These are phyloP conservation scores for Daedaleopsis sinensis DNA, from an alignment of 768 basidiomycete genomes.

Conservation along the genomic window DNA sequence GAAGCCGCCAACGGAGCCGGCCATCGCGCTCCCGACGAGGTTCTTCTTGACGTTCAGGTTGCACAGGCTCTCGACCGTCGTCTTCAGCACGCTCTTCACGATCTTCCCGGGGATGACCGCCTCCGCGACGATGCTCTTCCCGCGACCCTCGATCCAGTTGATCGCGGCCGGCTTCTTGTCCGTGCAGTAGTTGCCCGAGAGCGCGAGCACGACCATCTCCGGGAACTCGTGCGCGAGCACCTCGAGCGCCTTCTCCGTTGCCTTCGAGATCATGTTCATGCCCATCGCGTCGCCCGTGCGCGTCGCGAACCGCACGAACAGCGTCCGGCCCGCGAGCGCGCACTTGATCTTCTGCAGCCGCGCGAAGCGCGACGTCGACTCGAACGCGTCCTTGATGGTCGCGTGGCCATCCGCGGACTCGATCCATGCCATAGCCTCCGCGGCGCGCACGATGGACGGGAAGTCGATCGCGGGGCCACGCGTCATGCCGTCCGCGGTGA, in stretches of 20 bases:
- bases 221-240: slow-evolving; percentile 80
- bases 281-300: slow-evolving; percentile 99
- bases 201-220: slow-evolving; percentile 86
- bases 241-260: slow-evolving; percentile 93
- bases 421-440: slow-evolving; percentile 86
- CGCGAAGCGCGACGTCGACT: slow-evolving; percentile 93
- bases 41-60: slow-evolving; percentile 98
- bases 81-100: slow-evolving; percentile 92
- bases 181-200: slow-evolving; percentile 98
- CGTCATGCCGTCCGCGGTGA: slow-evolving; percentile 95
- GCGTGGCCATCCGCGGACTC: slow-evolving; percentile 79
- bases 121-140: slow-evolving; percentile 97
- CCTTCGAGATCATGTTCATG: slow-evolving; percentile 99
- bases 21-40: slow-evolving; percentile 96
- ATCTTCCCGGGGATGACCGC: slow-evolving; percentile 88
- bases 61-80: slow-evolving; percentile 86
- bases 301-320: slow-evolving; percentile 93
- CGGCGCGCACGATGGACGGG: slow-evolving; percentile 77
- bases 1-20: slow-evolving; percentile 95
- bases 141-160: slow-evolving; percentile 99
- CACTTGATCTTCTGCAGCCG: slow-evolving; percentile 84
- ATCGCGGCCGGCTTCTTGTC: slow-evolving; percentile 99
- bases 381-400: slow-evolving; percentile 83
- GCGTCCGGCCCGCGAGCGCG: slow-evolving; percentile 88
- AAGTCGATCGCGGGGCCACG: slow-evolving; percentile 99